Evolutionary conservation across 345 rosid genomes (phyloP), one percentile per base, ranked within the genome.

Genomic region (Moricandia arvensis): DNA sequence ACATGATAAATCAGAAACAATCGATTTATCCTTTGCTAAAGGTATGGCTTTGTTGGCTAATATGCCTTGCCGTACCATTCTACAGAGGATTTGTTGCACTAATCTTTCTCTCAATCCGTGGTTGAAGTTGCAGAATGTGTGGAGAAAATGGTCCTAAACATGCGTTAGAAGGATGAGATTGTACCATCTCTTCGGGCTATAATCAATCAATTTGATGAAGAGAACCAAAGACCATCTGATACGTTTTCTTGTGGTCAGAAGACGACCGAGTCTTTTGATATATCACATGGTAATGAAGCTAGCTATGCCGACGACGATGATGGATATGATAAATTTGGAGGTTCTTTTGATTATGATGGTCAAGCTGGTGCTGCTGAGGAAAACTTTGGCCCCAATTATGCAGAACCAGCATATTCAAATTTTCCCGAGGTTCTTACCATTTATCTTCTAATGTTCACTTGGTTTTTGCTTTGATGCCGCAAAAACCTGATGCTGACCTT

Each of bases 1-100:
- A 75, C 71, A 70, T 26, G 86, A 87, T 51, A 78, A 67, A 75
- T 76, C 84, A 59, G 93, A 88, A 72, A 69, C 80, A 24, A 75
- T 88, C 69, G 98, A 93, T 80, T 85, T 91, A 71, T 80, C 93
- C 53, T 93, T 93, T 62, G 85, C 88, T 57, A 84, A 74, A 90
- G 97, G 98, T 93, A 34, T 75, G n/a, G n/a, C n/a, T n/a, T n/a
- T n/a, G 35, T 47, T 73, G 58, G 74, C 63, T 67, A 13, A 66
- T n/a, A 66, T 49, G 54, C 58, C 57, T 49, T 1, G 12, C 26
- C 34, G 11, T 78, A 66, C 60, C 29, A 13, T 49, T 72, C 16
- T 35, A 58, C 29, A 34, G 16, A 29, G 31, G 37, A 49, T 61
- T 66, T 26, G 47, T 35, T 35, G 38, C 38, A 53, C 41, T 27